phyloP scores from a whole-genome alignment of 768 basidiomycete species.

The Kwoniella sp. region DNA sequence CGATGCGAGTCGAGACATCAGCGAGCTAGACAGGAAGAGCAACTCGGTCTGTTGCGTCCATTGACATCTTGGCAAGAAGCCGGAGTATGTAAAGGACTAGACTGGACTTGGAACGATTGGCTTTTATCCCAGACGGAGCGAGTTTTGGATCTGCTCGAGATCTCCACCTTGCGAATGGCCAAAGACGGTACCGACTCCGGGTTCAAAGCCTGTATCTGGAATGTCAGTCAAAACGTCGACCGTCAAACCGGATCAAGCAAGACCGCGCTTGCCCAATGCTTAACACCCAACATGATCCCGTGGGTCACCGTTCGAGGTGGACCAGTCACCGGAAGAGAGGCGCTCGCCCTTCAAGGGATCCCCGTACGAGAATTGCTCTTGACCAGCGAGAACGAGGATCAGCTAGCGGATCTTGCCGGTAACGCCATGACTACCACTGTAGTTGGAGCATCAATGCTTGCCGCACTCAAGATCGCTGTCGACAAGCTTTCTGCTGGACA shows the following conservation, averaged over 20 bases:
- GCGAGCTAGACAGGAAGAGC: slow-evolving; percentile 79
- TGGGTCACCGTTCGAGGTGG: slow-evolving; percentile 95
- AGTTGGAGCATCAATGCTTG: slow-evolving; percentile 84
- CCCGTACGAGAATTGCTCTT: slow-evolving; percentile 88
- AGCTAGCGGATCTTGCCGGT: slow-evolving; percentile 89
- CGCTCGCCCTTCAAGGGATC: slow-evolving; percentile 89
- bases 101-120: slow-evolving; percentile 95
- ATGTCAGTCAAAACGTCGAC: slow-evolving; percentile 94
- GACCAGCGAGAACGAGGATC: slow-evolving; percentile 89
- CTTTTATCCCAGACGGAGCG: slow-evolving; percentile 87
- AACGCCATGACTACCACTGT: slow-evolving; percentile 99
- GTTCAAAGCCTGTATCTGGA: slow-evolving; percentile 95
- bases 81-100: slow-evolving; percentile 74
- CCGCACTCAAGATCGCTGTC: slow-evolving; percentile 71
- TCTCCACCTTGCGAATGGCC: slow-evolving; percentile 78
- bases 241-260: slow-evolving; percentile 78
- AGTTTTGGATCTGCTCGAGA: slow-evolving; percentile 94
- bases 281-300: slow-evolving; percentile 95
- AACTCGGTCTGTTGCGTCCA: slow-evolving; percentile 77
- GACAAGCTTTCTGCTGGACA: slow-evolving; percentile 69
- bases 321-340: slow-evolving; percentile 91
- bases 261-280: slow-evolving; percentile 83
- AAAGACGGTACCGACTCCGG: slow-evolving; percentile 77
- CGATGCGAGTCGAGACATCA: slow-evolving; percentile 91
- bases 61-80: slow-evolving; percentile 93